phyloP scores from a whole-genome alignment of 2,329 filamentous ascomycete species.

The Phyllachora maydis region DNA sequence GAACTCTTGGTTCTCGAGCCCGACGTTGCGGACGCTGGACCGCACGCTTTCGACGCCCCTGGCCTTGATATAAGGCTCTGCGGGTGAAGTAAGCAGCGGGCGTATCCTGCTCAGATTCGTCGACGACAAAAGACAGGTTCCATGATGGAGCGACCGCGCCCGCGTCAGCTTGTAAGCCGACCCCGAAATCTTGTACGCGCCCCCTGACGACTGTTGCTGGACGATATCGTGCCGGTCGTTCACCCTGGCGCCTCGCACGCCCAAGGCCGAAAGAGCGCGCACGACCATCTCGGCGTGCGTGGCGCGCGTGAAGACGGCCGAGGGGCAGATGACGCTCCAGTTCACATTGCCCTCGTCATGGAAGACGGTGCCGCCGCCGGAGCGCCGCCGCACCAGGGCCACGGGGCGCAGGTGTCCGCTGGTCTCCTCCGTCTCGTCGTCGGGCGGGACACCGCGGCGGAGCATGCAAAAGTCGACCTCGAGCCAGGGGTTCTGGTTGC shows the following conservation, averaged over 20 bases:
- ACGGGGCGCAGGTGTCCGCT: constrained; percentile 9
- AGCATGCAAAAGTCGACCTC: constrained; percentile 61
- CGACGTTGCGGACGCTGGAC: constrained; percentile 65
- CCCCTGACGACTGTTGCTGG: constrained; percentile 15
- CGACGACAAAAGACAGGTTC: constrained; percentile 66
- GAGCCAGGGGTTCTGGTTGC: constrained; percentile 95
- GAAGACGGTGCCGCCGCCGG: constrained; percentile 83
- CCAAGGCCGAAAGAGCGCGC: constrained; percentile 46
- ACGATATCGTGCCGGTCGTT: constrained; percentile 92
- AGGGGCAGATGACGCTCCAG: constrained; percentile 77
- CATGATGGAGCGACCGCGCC: constrained; percentile 70
- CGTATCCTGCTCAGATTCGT: constrained; percentile 53
- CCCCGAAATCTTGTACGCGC: constrained; percentile 60
- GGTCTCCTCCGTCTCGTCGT: constrained; percentile 1
- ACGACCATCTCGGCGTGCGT: constrained; percentile 87
- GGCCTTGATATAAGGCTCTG: constrained; percentile 53
- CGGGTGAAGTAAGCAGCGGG: constrained; percentile 56
- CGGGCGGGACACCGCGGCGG: constrained; percentile 7
- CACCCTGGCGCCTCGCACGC: constrained; percentile 32
- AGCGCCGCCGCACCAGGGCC: constrained; percentile 59
- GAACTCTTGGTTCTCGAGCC: constrained; percentile 25
- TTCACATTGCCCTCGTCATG: constrained; percentile 90
- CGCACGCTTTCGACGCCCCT: constrained; percentile 83
- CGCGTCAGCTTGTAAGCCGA: constrained; percentile 89
- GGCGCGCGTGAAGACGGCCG: constrained; percentile 57